Conservation (phyloP, 2,329 filamentous ascomycete genomes). For the Neurospora sp. region DNA sequence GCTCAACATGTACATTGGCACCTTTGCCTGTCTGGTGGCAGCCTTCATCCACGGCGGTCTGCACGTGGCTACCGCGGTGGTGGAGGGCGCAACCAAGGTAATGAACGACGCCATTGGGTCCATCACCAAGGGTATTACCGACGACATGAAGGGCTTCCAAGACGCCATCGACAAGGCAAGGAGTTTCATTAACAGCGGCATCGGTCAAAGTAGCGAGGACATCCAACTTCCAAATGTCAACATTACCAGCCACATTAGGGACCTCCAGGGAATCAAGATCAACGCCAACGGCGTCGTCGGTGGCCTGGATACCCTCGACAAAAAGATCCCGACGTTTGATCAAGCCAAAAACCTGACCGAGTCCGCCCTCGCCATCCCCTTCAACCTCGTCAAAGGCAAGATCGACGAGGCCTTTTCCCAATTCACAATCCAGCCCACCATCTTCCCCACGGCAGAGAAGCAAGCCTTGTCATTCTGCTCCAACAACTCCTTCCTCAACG, state of each 20-base stretch:
- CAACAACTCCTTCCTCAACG: constrained; percentile 67
- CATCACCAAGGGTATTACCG: constrained; percentile 46
- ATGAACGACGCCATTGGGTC: constrained; percentile 42
- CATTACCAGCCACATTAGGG: constrained; percentile 51
- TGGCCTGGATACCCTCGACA: constrained; percentile 62
- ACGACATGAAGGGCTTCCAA: constrained; percentile 30
- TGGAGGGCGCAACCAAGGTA: constrained; percentile 32
- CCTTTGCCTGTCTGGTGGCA: constrained; percentile 82
- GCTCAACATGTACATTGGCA: constrained; percentile 83
- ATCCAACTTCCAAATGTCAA: constrained; percentile 48
- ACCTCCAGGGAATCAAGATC: constrained; percentile 61
- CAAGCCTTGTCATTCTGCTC: constrained; percentile 80
- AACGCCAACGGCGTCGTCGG: constrained; percentile 55
- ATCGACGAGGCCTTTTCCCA: constrained; percentile 61
- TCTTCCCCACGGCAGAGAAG: constrained; percentile 78
- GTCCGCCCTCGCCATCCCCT: constrained; percentile 64
- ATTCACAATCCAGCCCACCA: constrained; percentile 41
- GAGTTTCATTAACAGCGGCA: too few species aligned
- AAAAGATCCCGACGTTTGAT: constrained; percentile 70
- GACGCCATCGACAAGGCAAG: not conserved
- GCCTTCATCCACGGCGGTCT: constrained; percentile 72
- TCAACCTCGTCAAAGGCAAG: constrained; percentile 64
- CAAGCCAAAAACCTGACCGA: constrained; percentile 76
- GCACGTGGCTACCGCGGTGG: constrained; percentile 46
- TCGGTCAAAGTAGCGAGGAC: constrained; percentile 21